Evolutionary conservation across 2,329 filamentous ascomycete genomes (phyloP), one percentile per base, ranked within the genome.

Genomic region (Zymoseptoria brevis): DNA sequence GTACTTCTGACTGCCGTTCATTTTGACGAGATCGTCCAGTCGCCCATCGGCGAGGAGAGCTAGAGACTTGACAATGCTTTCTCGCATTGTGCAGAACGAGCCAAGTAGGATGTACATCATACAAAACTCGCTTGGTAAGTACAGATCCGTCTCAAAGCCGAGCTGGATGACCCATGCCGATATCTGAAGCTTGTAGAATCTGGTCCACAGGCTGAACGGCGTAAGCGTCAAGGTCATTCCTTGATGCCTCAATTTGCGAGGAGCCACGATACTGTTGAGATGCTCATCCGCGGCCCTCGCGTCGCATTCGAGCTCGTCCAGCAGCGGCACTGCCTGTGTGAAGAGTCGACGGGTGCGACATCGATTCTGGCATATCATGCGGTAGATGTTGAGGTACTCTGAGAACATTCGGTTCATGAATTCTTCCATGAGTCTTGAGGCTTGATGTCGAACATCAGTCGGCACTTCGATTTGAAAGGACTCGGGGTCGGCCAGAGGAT

Each of bases 111-210:
- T 94, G 73, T 97, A 97, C 88, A 96, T 96, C 22, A 85, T 86
- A 0, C 86, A 83, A 8, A 94, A 80, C 73, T 99, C 94, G 72
- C 96, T 88, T 0, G 85, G 81, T 56, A 93, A 86, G 73, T 97
- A 97, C 8, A 96, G 83, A 50, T 93, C 87, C 11, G 96, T 85
- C 74, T 99, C 94, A 72, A 99, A 97, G 11, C 95, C 94, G 30
- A 96, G 84, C 70, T 96, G 89, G 16, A 96, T 81, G 52, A 95
- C 87, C 79, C 86, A 88, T 71, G 93, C 87, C 81, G 96, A 90
- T 68, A 93, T 84, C 29, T 83, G 84, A n/a, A 96, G 80, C 73
- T 96, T 97, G 74, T 96, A 89, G 60, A 92, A 83, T 68, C 93
- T 95, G 0, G 87, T 84, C 94, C 94, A 99, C 3, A 88, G 91